These are phyloP conservation scores for Falciphora oryzae DNA, from an alignment of 2,329 filamentous ascomycete species.

Conservation along the genomic window DNA sequence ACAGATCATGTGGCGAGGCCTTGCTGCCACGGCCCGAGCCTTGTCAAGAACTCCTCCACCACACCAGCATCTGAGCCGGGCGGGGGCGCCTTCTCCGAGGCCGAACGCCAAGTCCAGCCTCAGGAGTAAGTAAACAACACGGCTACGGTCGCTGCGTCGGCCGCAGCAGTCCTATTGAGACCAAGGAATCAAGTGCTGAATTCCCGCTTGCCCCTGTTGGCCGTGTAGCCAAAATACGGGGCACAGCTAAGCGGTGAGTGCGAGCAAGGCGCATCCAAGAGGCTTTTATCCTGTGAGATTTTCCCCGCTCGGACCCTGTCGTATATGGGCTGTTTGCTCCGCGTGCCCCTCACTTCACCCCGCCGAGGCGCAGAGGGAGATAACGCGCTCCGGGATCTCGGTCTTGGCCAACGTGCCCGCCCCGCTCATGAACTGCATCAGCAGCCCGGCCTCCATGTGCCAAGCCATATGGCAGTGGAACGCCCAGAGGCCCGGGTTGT, in stretches of 20 bases:
- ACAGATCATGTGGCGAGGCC: too few species aligned
- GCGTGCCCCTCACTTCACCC: neutral
- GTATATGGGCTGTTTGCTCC: neutral
- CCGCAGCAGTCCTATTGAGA: neutral
- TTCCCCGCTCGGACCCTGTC: too few species aligned
- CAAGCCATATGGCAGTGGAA: slow-evolving; percentile 55
- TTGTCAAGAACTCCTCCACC: neutral
- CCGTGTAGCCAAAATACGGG: neutral
- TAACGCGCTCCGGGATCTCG: slow-evolving; percentile 4
- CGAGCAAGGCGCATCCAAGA: neutral
- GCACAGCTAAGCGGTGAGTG: neutral
- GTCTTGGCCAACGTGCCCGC: slow-evolving; percentile 1
- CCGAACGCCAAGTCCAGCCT: neutral
- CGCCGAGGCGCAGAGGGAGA: neutral
- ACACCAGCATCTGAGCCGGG: neutral
- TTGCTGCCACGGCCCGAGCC: neutral
- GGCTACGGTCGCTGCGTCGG: too few species aligned
- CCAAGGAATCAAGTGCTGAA: neutral
- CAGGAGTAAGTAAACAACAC: neutral
- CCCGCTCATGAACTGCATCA: slow-evolving; percentile 47
- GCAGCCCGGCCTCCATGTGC: slow-evolving; percentile 52
- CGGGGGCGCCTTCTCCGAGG: neutral
- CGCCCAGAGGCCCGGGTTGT: slow-evolving; percentile 53
- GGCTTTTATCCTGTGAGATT: too few species aligned
- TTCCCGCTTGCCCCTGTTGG: too few species aligned